These are phyloP conservation scores for Trifolium dubium DNA, from an alignment of 306 rosid species.

Conservation along the genomic window DNA sequence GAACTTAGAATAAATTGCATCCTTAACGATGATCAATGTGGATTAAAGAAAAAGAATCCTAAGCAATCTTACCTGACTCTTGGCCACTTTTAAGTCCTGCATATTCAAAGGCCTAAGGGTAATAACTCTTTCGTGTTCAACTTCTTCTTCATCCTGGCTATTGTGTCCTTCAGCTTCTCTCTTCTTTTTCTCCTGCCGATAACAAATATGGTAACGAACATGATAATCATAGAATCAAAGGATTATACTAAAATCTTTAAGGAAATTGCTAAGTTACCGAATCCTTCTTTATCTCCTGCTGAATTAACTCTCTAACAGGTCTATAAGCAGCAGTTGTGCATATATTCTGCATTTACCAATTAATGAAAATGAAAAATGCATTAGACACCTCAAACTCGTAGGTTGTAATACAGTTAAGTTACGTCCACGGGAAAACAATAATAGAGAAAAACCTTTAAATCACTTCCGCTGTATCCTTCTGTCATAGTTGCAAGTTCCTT, in stretches of 20 bases:
- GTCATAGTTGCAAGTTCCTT: slow-evolving; percentile 82
- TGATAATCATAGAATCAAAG: slow-evolving; percentile 1
- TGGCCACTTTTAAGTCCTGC: slow-evolving; percentile 80
- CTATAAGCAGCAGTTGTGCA: slow-evolving; percentile 94
- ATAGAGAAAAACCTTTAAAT: slow-evolving; percentile 67
- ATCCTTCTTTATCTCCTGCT: slow-evolving; percentile 71
- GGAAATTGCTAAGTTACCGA: slow-evolving; percentile 49
- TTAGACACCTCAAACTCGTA: slow-evolving; percentile 27
- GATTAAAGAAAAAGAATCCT: background rate
- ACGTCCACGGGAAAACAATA: slow-evolving; percentile 3
- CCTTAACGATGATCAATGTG: background rate
- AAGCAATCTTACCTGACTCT: slow-evolving; percentile 58
- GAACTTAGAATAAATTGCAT: background rate
- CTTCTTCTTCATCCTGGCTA: slow-evolving; percentile 39
- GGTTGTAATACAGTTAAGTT: background rate
- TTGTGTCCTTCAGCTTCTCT: slow-evolving; percentile 43
- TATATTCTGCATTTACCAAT: slow-evolving; percentile 62
- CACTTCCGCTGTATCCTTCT: slow-evolving; percentile 95
- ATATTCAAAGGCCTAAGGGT: slow-evolving; percentile 77
- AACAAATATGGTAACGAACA: slow-evolving; percentile 2
- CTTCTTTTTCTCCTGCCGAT: slow-evolving; percentile 60
- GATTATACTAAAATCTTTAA: background rate
- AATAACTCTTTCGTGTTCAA: slow-evolving; percentile 61
- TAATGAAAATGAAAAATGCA: slow-evolving; percentile 31
- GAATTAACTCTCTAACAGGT: slow-evolving; percentile 85